A percentile compares a stretch with the other conserved stretches of the same genome.
Conservation (phyloP, 2,329 filamentous ascomycete species). For the Fusarium clavum region DNA sequence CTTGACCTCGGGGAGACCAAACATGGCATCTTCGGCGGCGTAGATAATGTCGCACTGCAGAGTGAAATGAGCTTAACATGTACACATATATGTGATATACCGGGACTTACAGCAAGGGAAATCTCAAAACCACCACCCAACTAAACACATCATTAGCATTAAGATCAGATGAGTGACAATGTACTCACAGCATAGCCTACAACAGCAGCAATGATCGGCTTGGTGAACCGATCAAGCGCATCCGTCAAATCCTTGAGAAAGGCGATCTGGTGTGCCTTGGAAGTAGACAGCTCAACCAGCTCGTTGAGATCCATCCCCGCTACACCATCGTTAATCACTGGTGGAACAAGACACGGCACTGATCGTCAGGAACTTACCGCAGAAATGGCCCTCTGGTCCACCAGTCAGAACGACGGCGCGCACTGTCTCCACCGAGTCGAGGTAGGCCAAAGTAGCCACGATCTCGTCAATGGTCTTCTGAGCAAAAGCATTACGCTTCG, state of each 20-base stretch:
- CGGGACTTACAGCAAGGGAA: constrained; percentile 31
- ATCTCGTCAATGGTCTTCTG: constrained; percentile 32
- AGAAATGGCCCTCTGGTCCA: constrained; percentile 32
- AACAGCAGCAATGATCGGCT: constrained; percentile 32
- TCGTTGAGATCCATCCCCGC: constrained; percentile 37
- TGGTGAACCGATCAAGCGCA: constrained; percentile 24
- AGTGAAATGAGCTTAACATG: neutral
- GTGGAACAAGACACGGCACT: neutral
- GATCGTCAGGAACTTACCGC: constrained; percentile 26
- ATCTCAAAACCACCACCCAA: constrained; percentile 37
- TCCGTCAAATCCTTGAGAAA: constrained; percentile 37
- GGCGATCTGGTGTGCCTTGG: constrained; percentile 18
- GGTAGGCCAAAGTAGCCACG: constrained; percentile 19
- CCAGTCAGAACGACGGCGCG: constrained; percentile 29
- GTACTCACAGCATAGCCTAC: constrained; percentile 29
- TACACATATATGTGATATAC: neutral
- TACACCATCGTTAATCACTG: constrained; percentile 7
- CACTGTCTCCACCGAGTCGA: constrained; percentile 16
- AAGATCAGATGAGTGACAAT: too few relatives aligned
- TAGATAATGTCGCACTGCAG: constrained; percentile 51
- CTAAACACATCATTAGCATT: constrained; percentile 4
- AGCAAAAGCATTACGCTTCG: constrained; percentile 35
- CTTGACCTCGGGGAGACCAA: constrained; percentile 52
- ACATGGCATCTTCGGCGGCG: constrained; percentile 47
- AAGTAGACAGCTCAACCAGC: constrained; percentile 27